Evolutionary conservation across 768 basidiomycete genomes (phyloP).

Genomic region (Phylloporus sp.): DNA sequence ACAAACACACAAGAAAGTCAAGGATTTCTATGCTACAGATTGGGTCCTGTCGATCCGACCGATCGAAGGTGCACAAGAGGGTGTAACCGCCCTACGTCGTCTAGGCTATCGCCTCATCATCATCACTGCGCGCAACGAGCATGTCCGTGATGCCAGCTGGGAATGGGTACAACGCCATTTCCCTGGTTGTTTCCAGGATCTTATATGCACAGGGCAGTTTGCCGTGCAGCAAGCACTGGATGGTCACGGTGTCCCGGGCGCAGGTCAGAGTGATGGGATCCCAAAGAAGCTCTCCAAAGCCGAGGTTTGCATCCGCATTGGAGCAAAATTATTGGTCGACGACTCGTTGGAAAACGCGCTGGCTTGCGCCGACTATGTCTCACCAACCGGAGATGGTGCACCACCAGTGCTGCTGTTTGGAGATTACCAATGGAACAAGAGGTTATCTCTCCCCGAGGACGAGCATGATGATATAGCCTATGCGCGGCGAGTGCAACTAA

Average conservation of each 20-base stretch:
- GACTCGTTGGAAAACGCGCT: conserved; percentile 78
- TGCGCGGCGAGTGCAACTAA: conserved; percentile 41
- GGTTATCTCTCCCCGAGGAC: conserved; percentile 43
- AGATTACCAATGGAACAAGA: conserved; percentile 69
- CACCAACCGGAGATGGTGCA: conserved; percentile 20
- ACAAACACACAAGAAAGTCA: conserved; percentile 56
- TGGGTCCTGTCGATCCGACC: conserved; percentile 44
- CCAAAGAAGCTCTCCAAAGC: conserved; percentile 61
- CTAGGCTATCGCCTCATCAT: conserved; percentile 68
- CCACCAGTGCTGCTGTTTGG: conserved; percentile 70
- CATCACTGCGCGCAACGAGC: conserved; percentile 65
- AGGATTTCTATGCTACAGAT: conserved; percentile 51
- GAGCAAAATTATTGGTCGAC: conserved; percentile 66
- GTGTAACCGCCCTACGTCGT: conserved; percentile 46
- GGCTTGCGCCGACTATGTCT: conserved; percentile 40
- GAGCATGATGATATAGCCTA: conserved; percentile 50
- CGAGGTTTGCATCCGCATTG: conserved; percentile 62
- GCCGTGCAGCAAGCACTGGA: conserved; percentile 38
- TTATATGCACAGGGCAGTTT: conserved; percentile 75
- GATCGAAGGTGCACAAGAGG: conserved; percentile 59
- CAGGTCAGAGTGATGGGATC: conserved; percentile 33
- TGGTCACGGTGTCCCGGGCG: conserved; percentile 1
- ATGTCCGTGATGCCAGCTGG: conserved; percentile 54
- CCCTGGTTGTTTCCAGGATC: conserved; percentile 54
- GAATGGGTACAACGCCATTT: conserved; percentile 64